Evolutionary conservation across 2,329 filamentous ascomycete genomes (phyloP).

Genomic region (Magnaporthiopsis poae): DNA sequence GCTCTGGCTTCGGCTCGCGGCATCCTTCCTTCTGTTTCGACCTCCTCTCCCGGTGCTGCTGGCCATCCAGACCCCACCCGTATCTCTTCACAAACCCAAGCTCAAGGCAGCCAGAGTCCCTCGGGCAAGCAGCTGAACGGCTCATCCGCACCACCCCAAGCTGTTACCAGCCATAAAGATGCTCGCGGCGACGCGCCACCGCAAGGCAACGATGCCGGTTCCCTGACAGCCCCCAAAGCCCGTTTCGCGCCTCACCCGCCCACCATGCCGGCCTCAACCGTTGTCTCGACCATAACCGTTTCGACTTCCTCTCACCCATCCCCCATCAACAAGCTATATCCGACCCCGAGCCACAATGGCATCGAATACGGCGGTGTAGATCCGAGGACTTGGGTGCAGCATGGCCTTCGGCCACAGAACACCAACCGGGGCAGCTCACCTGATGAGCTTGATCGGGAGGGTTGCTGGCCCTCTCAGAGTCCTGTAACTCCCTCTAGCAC

Average conservation of each 20-base stretch:
- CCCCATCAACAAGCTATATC: not conserved
- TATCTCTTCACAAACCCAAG: not conserved
- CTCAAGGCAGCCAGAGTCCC: slow-evolving; percentile 3
- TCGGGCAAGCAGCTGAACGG: not conserved
- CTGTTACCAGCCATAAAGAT: slow-evolving; percentile 1
- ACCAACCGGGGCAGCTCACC: not conserved
- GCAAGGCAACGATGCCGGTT: not conserved
- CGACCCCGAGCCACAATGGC: not conserved
- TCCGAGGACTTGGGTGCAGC: slow-evolving; percentile 1
- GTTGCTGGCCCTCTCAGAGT: not conserved
- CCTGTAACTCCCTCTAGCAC: not conserved
- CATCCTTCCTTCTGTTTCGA: slow-evolving; percentile 24
- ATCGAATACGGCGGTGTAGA: slow-evolving; percentile 1
- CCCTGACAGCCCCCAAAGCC: slow-evolving; percentile 1
- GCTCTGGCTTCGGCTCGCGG: slow-evolving; percentile 50
- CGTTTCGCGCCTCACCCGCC: slow-evolving; percentile 1
- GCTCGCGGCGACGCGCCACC: slow-evolving; percentile 1
- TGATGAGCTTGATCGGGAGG: slow-evolving; percentile 1
- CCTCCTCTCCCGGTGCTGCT: slow-evolving; percentile 1
- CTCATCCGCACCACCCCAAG: not conserved
- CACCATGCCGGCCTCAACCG: slow-evolving; percentile 6
- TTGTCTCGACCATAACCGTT: slow-evolving; percentile 2
- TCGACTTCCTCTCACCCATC: not conserved
- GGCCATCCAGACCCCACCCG: slow-evolving; percentile 6
- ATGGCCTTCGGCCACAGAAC: slow-evolving; percentile 5